phyloP scores from a whole-genome alignment of 495 filamentous ascomycete species.

The Talaromyces stipitatus region DNA sequence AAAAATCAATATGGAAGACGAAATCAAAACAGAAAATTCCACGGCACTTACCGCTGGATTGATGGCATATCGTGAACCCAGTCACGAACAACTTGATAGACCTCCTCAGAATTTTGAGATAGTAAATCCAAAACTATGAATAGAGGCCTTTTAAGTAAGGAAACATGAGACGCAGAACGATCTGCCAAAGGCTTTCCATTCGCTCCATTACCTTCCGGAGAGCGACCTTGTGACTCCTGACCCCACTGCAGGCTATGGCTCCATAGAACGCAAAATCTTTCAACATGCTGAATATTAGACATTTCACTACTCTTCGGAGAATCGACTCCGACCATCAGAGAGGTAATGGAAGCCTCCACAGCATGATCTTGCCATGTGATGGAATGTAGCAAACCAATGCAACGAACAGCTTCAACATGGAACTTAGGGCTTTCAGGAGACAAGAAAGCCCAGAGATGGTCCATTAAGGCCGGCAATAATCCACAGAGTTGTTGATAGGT shows the following conservation, averaged over 20 bases:
- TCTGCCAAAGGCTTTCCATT: conserved; percentile 11
- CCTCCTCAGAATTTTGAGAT: conserved; percentile 60
- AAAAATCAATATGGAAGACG: conserved; percentile 11
- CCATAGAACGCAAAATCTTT: conserved; percentile 68
- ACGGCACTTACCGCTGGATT: conserved; percentile 28
- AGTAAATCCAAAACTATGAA: conserved; percentile 78
- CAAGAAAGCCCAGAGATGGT: conserved; percentile 68
- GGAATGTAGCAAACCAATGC: conserved; percentile 76
- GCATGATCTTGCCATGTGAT: conserved; percentile 48
- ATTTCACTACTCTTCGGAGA: conserved; percentile 17
- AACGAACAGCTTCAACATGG: conserved; percentile 85
- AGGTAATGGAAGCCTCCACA: conserved; percentile 74
- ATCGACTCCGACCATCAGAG: conserved; percentile 54
- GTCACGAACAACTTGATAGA: conserved; percentile 64
- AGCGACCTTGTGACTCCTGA: conserved; percentile 42
- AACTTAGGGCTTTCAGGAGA: conserved; percentile 78
- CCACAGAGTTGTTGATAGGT: conserved; percentile 51
- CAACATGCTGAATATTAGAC: conserved; percentile 29
- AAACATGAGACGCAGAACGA: conserved; percentile 31
- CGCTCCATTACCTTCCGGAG: conserved; percentile 23
- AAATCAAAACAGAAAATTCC: neutral
- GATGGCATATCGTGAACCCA: conserved; percentile 73
- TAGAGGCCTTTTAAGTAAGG: conserved; percentile 74
- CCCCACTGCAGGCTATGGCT: conserved; percentile 66
- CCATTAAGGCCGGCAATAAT: conserved; percentile 59